Conservation (phyloP, 192 early-diverging fungal genomes). For the Rhizophlyctis rosea region DNA sequence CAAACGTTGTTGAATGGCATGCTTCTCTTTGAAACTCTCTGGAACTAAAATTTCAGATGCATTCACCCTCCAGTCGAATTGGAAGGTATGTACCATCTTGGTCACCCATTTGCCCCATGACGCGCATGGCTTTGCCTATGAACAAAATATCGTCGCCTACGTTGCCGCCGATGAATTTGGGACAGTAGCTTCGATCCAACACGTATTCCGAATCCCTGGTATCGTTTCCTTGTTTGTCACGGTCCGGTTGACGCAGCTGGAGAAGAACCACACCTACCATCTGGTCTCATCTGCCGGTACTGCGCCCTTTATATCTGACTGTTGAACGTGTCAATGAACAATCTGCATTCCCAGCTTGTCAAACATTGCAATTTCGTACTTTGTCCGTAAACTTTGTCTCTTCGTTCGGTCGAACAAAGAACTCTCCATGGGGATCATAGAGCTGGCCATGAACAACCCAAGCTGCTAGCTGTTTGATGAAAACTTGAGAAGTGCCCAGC, state of each 20-base stretch:
- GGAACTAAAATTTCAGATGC: too few relatives aligned
- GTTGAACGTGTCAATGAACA: slow-evolving; percentile 1
- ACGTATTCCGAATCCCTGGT: slow-evolving; percentile 50
- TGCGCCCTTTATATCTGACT: slow-evolving; percentile 15
- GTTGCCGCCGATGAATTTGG: slow-evolving; percentile 45
- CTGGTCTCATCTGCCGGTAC: slow-evolving; percentile 23
- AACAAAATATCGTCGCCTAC: slow-evolving; percentile 65
- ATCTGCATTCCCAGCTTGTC: too few relatives aligned
- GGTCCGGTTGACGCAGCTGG: neutral
- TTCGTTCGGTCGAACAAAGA: slow-evolving; percentile 66
- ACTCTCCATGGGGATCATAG: slow-evolving; percentile 58
- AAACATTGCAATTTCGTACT: too few relatives aligned
- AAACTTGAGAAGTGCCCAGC: slow-evolving; percentile 10
- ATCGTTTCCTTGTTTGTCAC: slow-evolving; percentile 13
- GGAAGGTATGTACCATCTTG: too few relatives aligned
- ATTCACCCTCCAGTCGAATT: too few relatives aligned
- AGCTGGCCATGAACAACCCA: slow-evolving; percentile 71
- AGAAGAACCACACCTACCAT: slow-evolving; percentile 14
- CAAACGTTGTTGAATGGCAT: too few relatives aligned
- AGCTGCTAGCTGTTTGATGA: slow-evolving; percentile 51
- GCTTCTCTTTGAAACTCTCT: too few relatives aligned
- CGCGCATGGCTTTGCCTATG: slow-evolving; percentile 64
- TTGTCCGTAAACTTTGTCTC: too few relatives aligned
- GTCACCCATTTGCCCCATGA: slow-evolving; percentile 42
- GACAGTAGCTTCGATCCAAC: slow-evolving; percentile 43